A percentile compares a stretch with the other conserved stretches of the same genome.
phyloP scores from a whole-genome alignment of 306 rosid species.

The Casuarina equisetifolia region DNA sequence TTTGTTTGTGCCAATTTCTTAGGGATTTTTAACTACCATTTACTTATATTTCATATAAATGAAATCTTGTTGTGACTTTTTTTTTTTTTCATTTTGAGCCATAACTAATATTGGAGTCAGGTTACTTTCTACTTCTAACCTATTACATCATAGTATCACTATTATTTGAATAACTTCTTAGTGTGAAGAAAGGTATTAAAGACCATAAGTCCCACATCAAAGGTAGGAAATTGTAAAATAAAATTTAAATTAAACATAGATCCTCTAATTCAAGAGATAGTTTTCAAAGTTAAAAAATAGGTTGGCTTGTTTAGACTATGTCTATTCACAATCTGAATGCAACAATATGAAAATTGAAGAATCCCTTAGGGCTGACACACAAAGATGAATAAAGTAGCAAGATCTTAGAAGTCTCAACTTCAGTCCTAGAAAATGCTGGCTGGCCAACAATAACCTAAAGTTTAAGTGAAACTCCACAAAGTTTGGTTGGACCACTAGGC shows the following conservation, averaged over 20 bases:
- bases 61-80: not conserved
- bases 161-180: no score
- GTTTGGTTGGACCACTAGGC: slow-evolving; percentile 79
- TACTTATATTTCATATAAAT: not conserved
- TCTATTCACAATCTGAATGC: slow-evolving; percentile 50
- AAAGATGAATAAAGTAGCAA: slow-evolving; percentile 1
- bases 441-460: slow-evolving; percentile 91
- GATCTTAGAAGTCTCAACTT: slow-evolving; percentile 42
- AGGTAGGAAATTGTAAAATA: no score
- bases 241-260: no score
- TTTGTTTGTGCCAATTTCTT: not conserved
- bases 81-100: not conserved
- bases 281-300: no score
- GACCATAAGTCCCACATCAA: no score
- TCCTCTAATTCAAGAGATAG: no score
- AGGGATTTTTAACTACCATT: not conserved
- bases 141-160: no score
- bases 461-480: slow-evolving; percentile 80
- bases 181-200: no score
- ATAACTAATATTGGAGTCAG: not conserved
- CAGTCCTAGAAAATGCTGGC: slow-evolving; percentile 72
- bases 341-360: slow-evolving; percentile 14
- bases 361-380: slow-evolving; percentile 10
- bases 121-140: no score
- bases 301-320: no score